These are phyloP conservation scores for Exophiala mesophila DNA, from an alignment of 2,329 filamentous ascomycete genomes.

Conservation along the genomic window DNA sequence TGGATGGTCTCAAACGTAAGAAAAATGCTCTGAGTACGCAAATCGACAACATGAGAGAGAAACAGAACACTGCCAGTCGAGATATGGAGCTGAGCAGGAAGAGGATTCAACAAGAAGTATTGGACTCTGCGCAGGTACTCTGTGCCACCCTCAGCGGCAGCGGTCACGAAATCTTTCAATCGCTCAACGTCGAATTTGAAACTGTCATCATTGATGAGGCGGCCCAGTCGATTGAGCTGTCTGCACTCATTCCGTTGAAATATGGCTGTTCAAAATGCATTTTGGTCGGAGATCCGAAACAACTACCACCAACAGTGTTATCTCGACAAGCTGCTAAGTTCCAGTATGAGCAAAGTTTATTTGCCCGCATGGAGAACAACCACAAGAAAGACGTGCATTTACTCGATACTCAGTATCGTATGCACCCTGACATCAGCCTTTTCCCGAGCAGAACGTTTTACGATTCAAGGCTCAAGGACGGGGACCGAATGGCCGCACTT, in stretches of 20 bases:
- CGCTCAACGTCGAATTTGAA: constrained; percentile 91
- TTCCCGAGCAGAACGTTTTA: constrained; percentile 94
- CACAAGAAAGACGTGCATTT: constrained; percentile 83
- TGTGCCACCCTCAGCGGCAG: constrained; percentile 93
- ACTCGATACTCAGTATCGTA: constrained; percentile 96
- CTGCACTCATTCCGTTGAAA: constrained; percentile 91
- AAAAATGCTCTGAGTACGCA: constrained; percentile 71
- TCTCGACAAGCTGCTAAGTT: constrained; percentile 88
- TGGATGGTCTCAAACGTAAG: constrained; percentile 70
- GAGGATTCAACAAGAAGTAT: constrained; percentile 81
- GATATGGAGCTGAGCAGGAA: constrained; percentile 82
- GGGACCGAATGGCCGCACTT: constrained; percentile 71
- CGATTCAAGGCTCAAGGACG: constrained; percentile 79
- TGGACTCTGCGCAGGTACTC: constrained; percentile 85
- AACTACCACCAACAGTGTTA: constrained; percentile 90
- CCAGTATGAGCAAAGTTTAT: constrained; percentile 95
- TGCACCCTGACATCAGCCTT: constrained; percentile 92
- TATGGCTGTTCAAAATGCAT: constrained; percentile 97
- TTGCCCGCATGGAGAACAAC: constrained; percentile 96
- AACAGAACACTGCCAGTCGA: constrained; percentile 72
- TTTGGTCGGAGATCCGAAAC: constrained; percentile 94
- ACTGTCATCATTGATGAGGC: constrained; percentile 98
- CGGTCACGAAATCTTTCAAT: constrained; percentile 96
- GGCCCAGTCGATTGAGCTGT: constrained; percentile 95
- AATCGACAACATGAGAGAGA: constrained; percentile 84